Base-by-base conservation (phyloP, 371 early-diverging fungal species). In the Apophysomyces trapeziformis region DNA sequence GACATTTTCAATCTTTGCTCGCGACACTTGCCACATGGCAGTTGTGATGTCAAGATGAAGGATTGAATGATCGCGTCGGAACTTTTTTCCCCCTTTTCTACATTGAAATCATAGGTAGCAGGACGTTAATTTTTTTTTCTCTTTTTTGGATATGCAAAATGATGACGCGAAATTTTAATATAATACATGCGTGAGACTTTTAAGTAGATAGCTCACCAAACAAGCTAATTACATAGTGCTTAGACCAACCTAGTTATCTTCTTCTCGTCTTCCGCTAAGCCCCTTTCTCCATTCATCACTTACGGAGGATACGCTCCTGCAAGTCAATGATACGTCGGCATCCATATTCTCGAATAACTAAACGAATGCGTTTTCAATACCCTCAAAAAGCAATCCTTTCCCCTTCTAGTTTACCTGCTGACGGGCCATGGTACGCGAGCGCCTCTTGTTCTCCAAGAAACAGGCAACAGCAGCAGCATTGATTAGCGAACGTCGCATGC, bases 1-100 rank as follows among this genome's bases (percentile, higher is more conserved):
- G 35, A 71, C 50, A 35, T 78, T 78, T 61, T 77, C 76, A 57
- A 75, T 68, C 58, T 79, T 76, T 9, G 73, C 68, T 47, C 73
- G 67, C 60, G 80, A 80, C 39, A 72, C 64, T 58, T 50, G 61
- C 8, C 54, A 18, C 43, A 50, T 50, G 36, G 47, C 41, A 16
- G 43, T 60, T 63, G 63, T 64, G 65, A 67, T 39, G 38, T 61
- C 6, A 21, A 50, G 11, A 50, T 26, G 21, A 50, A 50, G 54
- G 21, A 21, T 7, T 50, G 21, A 9, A 7, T 21, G 21, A 21
- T 50, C 21, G n/a, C 35, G 7, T 50, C 54, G 54, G 54, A 50
- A 21, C 54, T 50, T 50, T 50, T 50, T 50, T 5, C 1, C 32
- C 32, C 21, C 21, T 21, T 9, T 16, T 50, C 21, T 7, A 9